Percentiles rank a stretch among this genome's conserved stretches.
Conservation (phyloP, 2,329 filamentous ascomycete species). For the Eurotiales sp. region DNA sequence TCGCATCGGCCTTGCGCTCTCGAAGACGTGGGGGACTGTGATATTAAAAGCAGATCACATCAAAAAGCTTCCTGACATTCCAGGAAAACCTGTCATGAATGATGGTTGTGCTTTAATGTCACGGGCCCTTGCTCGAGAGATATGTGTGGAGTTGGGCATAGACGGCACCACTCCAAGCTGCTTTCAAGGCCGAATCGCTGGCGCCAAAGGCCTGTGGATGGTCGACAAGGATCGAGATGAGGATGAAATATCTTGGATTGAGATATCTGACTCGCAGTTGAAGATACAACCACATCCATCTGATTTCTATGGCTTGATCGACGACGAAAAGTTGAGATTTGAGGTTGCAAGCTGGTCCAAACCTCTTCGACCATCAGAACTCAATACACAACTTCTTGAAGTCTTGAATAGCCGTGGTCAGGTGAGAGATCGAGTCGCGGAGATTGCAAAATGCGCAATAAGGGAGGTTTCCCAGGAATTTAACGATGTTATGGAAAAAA, state of each 20-base stretch:
- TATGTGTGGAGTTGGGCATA: conserved; percentile 45
- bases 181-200: conserved; percentile 57
- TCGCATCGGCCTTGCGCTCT: conserved; percentile 41
- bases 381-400: conserved; percentile 54
- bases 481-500: conserved; percentile 32
- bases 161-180: conserved; percentile 44
- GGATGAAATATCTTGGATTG: conserved; percentile 49
- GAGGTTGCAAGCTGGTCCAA: conserved; percentile 52
- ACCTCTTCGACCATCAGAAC: conserved; percentile 38
- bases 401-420: conserved; percentile 54
- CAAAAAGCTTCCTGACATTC: conserved; percentile 28
- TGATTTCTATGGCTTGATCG: conserved; percentile 26
- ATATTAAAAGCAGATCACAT: conserved; percentile 35
- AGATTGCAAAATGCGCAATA: conserved; percentile 39
- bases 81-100: conserved; percentile 39
- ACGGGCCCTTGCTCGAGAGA: conserved; percentile 43
- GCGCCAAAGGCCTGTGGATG: conserved; percentile 62
- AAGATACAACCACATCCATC: conserved; percentile 50
- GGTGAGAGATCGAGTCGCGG: conserved; percentile 37
- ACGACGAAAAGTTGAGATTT: conserved; percentile 51
- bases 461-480: conserved; percentile 32
- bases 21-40: conserved; percentile 41
- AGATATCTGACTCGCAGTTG: conserved; percentile 54
- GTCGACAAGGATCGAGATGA: conserved; percentile 37
- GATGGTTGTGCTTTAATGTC: conserved; percentile 56